Conservation (phyloP, 345 rosid species). For the Erucastrum elatum region DNA sequence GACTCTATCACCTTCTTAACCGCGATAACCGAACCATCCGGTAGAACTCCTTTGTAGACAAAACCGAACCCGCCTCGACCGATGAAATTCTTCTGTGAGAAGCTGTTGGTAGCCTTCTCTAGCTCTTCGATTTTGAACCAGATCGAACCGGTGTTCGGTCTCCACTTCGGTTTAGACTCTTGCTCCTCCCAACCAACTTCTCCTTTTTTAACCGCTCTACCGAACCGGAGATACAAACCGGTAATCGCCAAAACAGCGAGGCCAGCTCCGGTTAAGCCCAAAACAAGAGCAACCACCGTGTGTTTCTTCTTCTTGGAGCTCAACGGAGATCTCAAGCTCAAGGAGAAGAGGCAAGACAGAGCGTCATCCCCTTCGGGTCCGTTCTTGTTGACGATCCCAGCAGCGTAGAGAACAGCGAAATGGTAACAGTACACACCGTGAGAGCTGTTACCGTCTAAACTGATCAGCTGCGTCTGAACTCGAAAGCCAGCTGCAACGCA, state of each 20-base stretch:
- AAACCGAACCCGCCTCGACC: conserved; percentile 92
- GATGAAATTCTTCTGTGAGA: conserved; percentile 72
- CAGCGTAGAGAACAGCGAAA: conserved; percentile 70
- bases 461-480: conserved; percentile 45
- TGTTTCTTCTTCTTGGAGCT: conserved; percentile 39
- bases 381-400: conserved; percentile 63
- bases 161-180: conserved; percentile 56
- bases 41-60: conserved; percentile 71
- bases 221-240: conserved; percentile 43
- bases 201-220: conserved; percentile 38
- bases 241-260: conserved; percentile 51
- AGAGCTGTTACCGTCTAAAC: conserved; percentile 54
- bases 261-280: conserved; percentile 66
- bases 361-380: conserved; percentile 82
- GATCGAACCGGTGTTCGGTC: conserved; percentile 83
- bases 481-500: conserved; percentile 63
- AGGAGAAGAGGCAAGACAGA: conserved; percentile 55
- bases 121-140: conserved; percentile 87
- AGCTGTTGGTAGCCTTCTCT: conserved; percentile 73
- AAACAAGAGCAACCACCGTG: conserved; percentile 45
- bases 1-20: conserved; percentile 80
- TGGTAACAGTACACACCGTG: conserved; percentile 54
- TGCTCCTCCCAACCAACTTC: conserved; percentile 47
- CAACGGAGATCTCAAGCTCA: conserved; percentile 42
- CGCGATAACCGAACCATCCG: conserved; percentile 76